Evolutionary conservation across 2,329 filamentous ascomycete species (phyloP).

Genomic region (Apiospora aurea): DNA sequence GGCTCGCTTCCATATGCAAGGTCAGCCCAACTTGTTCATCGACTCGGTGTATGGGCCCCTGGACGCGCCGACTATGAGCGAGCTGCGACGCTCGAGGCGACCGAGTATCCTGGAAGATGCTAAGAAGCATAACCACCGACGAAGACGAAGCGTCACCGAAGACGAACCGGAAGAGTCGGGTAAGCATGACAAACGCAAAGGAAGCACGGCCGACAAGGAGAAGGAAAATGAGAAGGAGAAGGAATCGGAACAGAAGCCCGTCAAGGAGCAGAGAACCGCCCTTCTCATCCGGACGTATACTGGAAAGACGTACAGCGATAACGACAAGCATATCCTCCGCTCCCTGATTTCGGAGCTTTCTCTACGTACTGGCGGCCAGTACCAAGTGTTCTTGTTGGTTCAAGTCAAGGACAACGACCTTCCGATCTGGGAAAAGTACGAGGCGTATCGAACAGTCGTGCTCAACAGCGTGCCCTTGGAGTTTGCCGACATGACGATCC

Average conservation of each 20-base stretch:
- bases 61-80: conserved; percentile 14
- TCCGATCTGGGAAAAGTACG: conserved; percentile 65
- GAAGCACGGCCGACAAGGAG: conserved; percentile 27
- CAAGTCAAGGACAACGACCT: conserved; percentile 73
- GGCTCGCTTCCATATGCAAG: conserved; percentile 61
- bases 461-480: conserved; percentile 71
- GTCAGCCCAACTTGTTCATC: not conserved
- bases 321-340: conserved; percentile 80
- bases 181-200: not conserved
- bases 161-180: conserved; percentile 26
- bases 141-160: conserved; percentile 25
- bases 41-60: conserved; percentile 11
- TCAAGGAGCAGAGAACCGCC: conserved; percentile 67
- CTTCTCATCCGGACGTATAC: conserved; percentile 79
- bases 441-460: conserved; percentile 66
- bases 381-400: conserved; percentile 80
- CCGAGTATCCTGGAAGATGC: conserved; percentile 11
- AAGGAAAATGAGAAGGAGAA: conserved; percentile 11
- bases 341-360: conserved; percentile 80
- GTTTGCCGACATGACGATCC: conserved; percentile 72
- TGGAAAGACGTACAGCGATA: conserved; percentile 77
- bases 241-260: conserved; percentile 26
- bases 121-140: not conserved
- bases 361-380: conserved; percentile 79
- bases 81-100: conserved; percentile 9